Evolutionary conservation across 73 alveolate genomes (phyloP).

Genomic region (Symbiodinium natans): DNA sequence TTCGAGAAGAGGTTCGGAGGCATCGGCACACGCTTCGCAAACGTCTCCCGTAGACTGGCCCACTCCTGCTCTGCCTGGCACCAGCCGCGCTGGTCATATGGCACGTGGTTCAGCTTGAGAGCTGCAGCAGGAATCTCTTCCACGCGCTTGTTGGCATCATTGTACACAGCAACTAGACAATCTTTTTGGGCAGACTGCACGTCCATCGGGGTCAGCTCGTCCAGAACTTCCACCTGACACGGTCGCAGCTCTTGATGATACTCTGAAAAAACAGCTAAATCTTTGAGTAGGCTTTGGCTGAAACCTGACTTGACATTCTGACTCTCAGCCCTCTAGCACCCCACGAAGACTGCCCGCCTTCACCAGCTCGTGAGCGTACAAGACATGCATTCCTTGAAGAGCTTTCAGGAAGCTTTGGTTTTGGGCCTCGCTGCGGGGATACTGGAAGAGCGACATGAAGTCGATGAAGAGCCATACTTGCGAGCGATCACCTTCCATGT

Average conservation of each 20-base stretch:
- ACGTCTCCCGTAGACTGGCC: not conserved
- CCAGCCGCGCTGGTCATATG: not conserved
- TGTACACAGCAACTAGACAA: not conserved
- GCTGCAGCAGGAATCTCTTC: not conserved
- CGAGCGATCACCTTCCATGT: not conserved
- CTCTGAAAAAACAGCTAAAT: no score
- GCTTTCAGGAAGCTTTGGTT: slow-evolving; percentile 8
- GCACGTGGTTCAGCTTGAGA: not conserved
- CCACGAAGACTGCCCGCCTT: not conserved
- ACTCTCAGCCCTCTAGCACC: not conserved
- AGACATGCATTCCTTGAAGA: slow-evolving; percentile 8
- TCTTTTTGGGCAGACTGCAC: not conserved
- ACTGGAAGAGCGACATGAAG: slow-evolving; percentile 18
- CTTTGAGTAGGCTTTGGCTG: no score
- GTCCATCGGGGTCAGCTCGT: not conserved
- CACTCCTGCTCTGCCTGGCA: not conserved
- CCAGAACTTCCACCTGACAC: not conserved
- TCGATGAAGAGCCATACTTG: not conserved
- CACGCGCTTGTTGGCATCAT: not conserved
- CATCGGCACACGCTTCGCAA: not conserved
- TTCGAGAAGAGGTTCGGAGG: not conserved
- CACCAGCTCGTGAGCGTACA: slow-evolving; percentile 10
- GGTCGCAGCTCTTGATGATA: not conserved
- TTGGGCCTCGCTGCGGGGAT: slow-evolving; percentile 7
- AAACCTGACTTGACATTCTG: not conserved